Evolutionary conservation across 2,329 filamentous ascomycete genomes (phyloP), one percentile per base, ranked within the genome.

Genomic region (Diaporthe nobilis): DNA sequence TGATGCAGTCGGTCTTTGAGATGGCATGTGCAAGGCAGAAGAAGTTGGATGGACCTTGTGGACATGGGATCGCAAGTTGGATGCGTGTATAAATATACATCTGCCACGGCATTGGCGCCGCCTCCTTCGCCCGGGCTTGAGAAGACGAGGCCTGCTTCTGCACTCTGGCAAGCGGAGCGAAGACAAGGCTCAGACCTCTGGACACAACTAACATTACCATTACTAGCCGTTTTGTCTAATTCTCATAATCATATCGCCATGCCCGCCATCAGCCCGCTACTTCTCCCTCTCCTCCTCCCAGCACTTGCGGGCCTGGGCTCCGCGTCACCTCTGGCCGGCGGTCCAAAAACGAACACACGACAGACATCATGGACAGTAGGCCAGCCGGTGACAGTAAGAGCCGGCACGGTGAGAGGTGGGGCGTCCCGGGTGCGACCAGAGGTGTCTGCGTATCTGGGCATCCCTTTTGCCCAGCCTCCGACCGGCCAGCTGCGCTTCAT

Each of bases 401-500:
- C 31, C 47, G 63, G 63, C 8, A 51, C 20, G 31, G 63, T 68
- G 22, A 68, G 34, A 39, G 63, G 63, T 37, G 47, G 31, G 13
- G 47, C 63, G 3, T 68, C 63, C 8, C 63, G 63, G 4, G 63
- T 68, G 63, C 47, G 63, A 31, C 31, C 47, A 20, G 63, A 68
- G 47, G 63, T 68, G 10, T 68, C 63, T 20, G 47, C 63, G 22
- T 68, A 68, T 5, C 47, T 68, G 13, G 55, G 57, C 1, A 75
- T 72, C 31, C 73, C 57, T 37, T 75, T 75, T 47, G 73, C 68
- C 17, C 65, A 67, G 58, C 73, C 73, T 8, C 73, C 73, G 2
- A 70, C 57, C 5, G 73, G 73, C 28, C 68, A 37, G 17, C 68
- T 25, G n/a, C 73, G 73, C 17, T 60, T 71, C 34, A 61, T 72